Percentiles rank a stretch among this genome's conserved stretches.
phyloP scores from a whole-genome alignment of 805 yeast species.

The Kodamaea hsintzibuensis region DNA sequence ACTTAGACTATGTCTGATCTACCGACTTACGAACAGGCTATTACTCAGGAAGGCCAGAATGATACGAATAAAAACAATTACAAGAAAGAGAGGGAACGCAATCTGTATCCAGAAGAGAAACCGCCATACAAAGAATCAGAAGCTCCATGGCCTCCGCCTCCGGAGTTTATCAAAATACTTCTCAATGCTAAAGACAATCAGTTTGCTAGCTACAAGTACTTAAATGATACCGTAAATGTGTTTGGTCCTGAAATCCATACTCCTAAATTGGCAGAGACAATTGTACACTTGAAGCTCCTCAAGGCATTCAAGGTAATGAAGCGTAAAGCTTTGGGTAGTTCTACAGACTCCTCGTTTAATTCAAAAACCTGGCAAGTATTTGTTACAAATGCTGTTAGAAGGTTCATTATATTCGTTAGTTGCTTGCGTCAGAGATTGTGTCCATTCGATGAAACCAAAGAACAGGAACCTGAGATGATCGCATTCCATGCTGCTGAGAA shows the following conservation, averaged over 20 bases:
- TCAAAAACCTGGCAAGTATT: conserved; percentile 23
- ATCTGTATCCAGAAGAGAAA: neutral
- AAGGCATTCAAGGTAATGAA: conserved; percentile 23
- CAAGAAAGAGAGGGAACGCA: neutral
- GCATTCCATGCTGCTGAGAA: neutral
- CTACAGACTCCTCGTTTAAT: conserved; percentile 1
- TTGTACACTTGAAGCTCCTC: conserved; percentile 25
- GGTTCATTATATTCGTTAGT: conserved; percentile 23
- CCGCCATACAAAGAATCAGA: neutral
- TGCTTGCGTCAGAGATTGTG: conserved; percentile 10
- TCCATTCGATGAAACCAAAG: neutral
- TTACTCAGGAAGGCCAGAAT: neutral
- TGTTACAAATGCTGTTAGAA: conserved; percentile 22
- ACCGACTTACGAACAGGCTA: neutral
- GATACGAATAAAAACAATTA: neutral
- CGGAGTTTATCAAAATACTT: neutral
- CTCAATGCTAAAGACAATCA: neutral
- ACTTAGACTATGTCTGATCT: neutral
- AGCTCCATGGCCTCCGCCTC: neutral
- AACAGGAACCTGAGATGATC: neutral
- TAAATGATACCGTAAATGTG: neutral
- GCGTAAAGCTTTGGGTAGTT: conserved; percentile 4
- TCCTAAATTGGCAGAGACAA: conserved; percentile 13
- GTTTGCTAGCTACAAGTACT: neutral
- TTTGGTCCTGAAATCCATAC: neutral